Evolutionary conservation across 768 basidiomycete species (phyloP), one percentile per base, ranked within the genome.

Genomic region (Mycena venus): DNA sequence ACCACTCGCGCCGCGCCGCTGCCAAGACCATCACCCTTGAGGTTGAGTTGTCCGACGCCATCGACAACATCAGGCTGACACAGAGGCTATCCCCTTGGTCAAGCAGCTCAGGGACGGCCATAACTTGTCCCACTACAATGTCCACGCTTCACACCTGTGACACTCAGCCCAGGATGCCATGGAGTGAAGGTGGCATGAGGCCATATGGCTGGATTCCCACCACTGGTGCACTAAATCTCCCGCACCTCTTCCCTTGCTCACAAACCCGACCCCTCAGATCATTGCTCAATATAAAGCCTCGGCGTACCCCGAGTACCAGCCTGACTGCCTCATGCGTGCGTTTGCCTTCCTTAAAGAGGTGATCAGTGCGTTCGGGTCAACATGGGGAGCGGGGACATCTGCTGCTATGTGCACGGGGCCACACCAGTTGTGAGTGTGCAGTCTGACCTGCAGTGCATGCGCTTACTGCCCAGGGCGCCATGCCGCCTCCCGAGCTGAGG

Each of bases 241-340:
- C 44, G n/a, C 14, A n/a, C 29, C 47, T 29, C 40, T 19, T 31
- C 36, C 36, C n/a, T 38, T 17, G 4, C 9, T 56, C 19, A 14
- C 29, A 31, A 42, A 44, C 19, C 19, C 17, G 2, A n/a, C 31
- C 51, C 15, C 19, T n/a, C 31, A 90, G 89, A 83, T 91, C 49
- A 82, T 91, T 25, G 88, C 89, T 9, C 79, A 90, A 12, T 91
- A 89, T 77, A 90, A 91, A 75, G 84, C 87, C 3, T 90, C 88
- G 9, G 84, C 88, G 34, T 90, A 91, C 63, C 88, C 89, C 23
- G 81, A 84, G 14, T 85, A 90, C 78, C 84, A 84, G 10, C 80
- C 85, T 9, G 83, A 86, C 40, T 82, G 87, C 44, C 86, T 86
- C 55, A 81, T 82, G 56, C 82, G 82, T 59, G 83, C 89, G 3